Base-by-base conservation (phyloP, 106 monocot species). In the Dioscorea dumetorum region DNA sequence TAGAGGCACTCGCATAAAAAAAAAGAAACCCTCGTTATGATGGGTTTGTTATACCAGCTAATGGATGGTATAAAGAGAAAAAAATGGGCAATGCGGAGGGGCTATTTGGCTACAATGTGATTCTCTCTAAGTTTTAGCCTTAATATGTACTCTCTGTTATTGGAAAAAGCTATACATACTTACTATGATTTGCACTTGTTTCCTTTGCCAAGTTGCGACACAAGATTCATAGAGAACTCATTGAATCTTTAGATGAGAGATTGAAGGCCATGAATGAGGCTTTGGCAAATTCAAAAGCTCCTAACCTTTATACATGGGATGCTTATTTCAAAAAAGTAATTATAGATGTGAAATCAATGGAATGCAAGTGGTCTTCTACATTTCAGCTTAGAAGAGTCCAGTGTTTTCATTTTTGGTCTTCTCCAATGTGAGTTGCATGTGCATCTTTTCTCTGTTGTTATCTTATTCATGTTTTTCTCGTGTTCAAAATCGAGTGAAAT, bases 301-400 rank as follows among this genome's bases (percentile, higher is more conserved):
- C 92, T 63, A 99, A 99, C 74, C 87, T 99, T 33, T 92, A 99
- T 75, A 89, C 97, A 11, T 99, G 97, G 97, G 97, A 90, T 49
- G 79, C 78, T 1, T 77, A 87, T 67, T 99, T 93, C 70, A 85
- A 74, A 50, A 78, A 69, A 64, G 82, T 72, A 6, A 80, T 93
- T 24, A 78, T 81, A 59, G 72, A 23, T 0, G 64, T 92, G 41
- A 84, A 90, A 61, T 72, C 70, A 49, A 76, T 50, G 28, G 97
- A 99, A 74, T 67, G 66, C 49, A 84, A 77, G 64, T 99, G 97
- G 97, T 70, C 92, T 41, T 81, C 82, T 22, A 79, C 80, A 65
- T 87, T 84, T 67, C 92, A 99, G 68, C 24, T 85, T 4, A 77
- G 84, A 49, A 89, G 69, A 72, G 76, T 87, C 33, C 82, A 87